Base-by-base conservation (phyloP, 140 eudicot genomes). In the Anethum foeniculum region DNA sequence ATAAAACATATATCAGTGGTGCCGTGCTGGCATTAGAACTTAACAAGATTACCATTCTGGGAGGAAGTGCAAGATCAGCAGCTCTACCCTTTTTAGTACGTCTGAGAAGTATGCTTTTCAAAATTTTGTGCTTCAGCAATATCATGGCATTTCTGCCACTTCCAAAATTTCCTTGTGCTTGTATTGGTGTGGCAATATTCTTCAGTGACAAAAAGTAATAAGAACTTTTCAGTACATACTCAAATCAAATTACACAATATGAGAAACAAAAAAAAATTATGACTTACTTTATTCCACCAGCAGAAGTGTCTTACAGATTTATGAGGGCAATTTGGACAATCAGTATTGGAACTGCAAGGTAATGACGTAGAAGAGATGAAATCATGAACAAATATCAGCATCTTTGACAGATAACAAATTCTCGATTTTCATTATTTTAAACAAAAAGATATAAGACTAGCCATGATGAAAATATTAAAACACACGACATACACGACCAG, bases 51-150 rank as follows among this genome's bases (percentile, higher is more conserved):
- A 95, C 99, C 77, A 91, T 92, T 90, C 92, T 86, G 3, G 97
- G 92, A 30, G 99, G 99, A 52, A 95, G 98, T 4, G 97, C 99
- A 82, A 95, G 96, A 87, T 95, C 99, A 79, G 97, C 93, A 64
- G 99, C 99, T 84, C 99, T 85, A 72, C 96, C 97, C 87, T 88
- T 91, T 79, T 93, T 95, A 4, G 97, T 95, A 81, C 99, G 97
- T 80, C 99, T 90, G 76, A 95, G 86, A 62, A 95, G 71, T 1
- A 91, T 85, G 84, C 85, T 88, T 81, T 88, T 93, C 84, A 95
- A 85, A 65, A 95, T 93, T 83, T 84, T 92, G 77, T 92, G 91
- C 82, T 91, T 95, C 62, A 95, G 85, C 82, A 95, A 81, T 84
- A 91, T 76, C 99, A 95, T 95, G 79, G 97, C 96, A 43, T 85